phyloP scores from a whole-genome alignment of 106 monocot genomes.

The Alisma plantagoaquatica region DNA sequence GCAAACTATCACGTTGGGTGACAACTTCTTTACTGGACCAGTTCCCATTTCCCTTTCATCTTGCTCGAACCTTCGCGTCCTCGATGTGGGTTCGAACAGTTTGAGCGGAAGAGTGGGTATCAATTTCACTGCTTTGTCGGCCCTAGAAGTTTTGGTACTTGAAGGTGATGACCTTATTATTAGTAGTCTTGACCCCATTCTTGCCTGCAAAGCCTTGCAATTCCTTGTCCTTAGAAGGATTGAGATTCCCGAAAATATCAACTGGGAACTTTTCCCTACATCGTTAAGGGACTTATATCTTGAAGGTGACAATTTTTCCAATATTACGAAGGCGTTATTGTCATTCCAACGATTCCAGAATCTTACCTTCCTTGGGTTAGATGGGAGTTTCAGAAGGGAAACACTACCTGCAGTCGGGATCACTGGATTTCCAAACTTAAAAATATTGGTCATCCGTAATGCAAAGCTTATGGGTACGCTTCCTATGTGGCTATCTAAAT shows the following conservation, averaged over 20 bases:
- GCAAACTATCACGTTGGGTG: conserved; percentile 25
- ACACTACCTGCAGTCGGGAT: conserved; percentile 22
- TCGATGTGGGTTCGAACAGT: conserved; percentile 53
- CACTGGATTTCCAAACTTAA: conserved; percentile 28
- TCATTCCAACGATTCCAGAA: conserved; percentile 41
- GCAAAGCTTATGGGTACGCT: conserved; percentile 44
- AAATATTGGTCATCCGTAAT: conserved; percentile 50
- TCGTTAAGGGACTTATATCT: conserved; percentile 48
- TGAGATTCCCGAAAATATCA: conserved; percentile 33
- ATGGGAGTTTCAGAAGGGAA: conserved; percentile 55
- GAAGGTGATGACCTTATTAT: conserved; percentile 45
- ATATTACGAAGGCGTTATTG: conserved; percentile 29
- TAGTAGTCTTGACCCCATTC: conserved; percentile 31
- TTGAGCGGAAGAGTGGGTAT: conserved; percentile 29
- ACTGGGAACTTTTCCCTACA: conserved; percentile 29
- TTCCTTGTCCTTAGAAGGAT: conserved; percentile 59
- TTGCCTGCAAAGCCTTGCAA: conserved; percentile 26
- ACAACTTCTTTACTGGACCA: conserved; percentile 39
- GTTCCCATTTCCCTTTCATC: conserved; percentile 32
- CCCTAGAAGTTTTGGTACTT: conserved; percentile 40
- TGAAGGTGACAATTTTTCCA: conserved; percentile 54
- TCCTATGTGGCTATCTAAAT: conserved; percentile 37
- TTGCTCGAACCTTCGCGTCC: conserved; percentile 24
- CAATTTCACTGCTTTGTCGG: conserved; percentile 40
- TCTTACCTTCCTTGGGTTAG: conserved; percentile 51